phyloP scores from a whole-genome alignment of 805 yeast species.

The Candida ficus region DNA sequence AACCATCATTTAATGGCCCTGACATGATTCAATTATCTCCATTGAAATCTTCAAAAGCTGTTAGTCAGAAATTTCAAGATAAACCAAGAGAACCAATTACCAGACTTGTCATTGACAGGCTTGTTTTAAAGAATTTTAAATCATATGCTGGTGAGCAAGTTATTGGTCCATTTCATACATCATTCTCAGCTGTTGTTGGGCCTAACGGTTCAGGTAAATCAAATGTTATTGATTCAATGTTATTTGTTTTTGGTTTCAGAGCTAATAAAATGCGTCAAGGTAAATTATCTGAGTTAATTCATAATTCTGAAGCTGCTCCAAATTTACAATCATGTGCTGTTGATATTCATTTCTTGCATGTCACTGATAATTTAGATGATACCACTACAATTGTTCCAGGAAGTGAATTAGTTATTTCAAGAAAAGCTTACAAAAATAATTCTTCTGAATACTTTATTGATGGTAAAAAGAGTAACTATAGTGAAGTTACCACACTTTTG shows the following conservation, averaged over 20 bases:
- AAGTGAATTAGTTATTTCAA: constrained; percentile 58
- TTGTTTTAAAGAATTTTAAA: constrained; percentile 81
- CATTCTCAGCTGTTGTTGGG: constrained; percentile 96
- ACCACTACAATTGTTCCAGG: constrained; percentile 43
- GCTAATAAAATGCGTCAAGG: constrained; percentile 97
- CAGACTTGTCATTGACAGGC: constrained; percentile 70
- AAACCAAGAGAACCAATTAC: constrained; percentile 31
- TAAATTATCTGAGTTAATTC: constrained; percentile 87
- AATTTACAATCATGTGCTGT: constrained; percentile 75
- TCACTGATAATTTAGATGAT: constrained; percentile 51
- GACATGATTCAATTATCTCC: constrained; percentile 38
- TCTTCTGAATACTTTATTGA: constrained; percentile 76
- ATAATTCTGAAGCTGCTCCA: constrained; percentile 74
- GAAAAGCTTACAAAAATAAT: constrained; percentile 75
- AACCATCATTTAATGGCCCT: constrained; percentile 33
- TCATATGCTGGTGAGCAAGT: constrained; percentile 92
- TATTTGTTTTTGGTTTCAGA: constrained; percentile 95
- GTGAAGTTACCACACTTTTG: constrained; percentile 70
- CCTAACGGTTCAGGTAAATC: constrained; percentile 99
- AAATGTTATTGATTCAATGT: constrained; percentile 92
- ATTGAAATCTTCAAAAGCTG: constrained; percentile 29
- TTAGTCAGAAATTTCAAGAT: constrained; percentile 24
- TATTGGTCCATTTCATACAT: constrained; percentile 91
- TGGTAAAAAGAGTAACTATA: constrained; percentile 61
- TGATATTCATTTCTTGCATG: constrained; percentile 82